Evolutionary conservation across 2,329 filamentous ascomycete species (phyloP), one percentile per base, ranked within the genome.

Genomic region (Penicillium glabrum): DNA sequence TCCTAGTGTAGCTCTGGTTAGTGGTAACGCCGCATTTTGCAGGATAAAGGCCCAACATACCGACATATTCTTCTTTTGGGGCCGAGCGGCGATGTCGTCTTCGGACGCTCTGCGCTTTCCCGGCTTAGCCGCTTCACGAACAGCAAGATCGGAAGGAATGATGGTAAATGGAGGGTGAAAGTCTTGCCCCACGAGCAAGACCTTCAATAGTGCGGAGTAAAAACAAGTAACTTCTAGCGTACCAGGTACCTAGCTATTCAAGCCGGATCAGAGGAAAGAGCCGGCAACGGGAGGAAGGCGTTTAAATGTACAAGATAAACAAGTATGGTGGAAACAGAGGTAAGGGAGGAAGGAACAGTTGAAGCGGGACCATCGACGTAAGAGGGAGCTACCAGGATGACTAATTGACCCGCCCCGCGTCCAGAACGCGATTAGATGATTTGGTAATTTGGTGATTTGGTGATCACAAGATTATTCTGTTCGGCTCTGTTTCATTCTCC

Each of bases 51-150:
- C 27, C 66, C 33, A 29, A 29, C 77, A 67, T 74, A 81, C 79
- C 56, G 73, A 79, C 80, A 82, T 82, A 71, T 77, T 76, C 72
- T 81, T 82, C 73, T 83, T 83, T 62, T 79, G 74, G 63, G 77
- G 77, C 68, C 72, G 76, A 74, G 75, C 72, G 71, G 76, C 72
- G 67, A 73, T 70, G 72, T 77, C 73, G 67, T 78, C 67, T 68
- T 71, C 70, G 65, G 80, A 81, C 67, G 78, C 77, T 73, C 80
- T 81, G 68, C 80, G 78, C 73, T 82, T 82, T 71, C 75, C 79
- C 75, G 77, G 77, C 74, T 79, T 81, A 71, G 75, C 67, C 70
- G 72, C 70, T 64, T 77, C 70, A 67, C 74, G 73, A 71, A 76
- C 70, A 69, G 72, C 67, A 66, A 74, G 66, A 68, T 76, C 67